Conservation (phyloP, 2,329 filamentous ascomycete species). For the Aspergillus viridinutans region DNA sequence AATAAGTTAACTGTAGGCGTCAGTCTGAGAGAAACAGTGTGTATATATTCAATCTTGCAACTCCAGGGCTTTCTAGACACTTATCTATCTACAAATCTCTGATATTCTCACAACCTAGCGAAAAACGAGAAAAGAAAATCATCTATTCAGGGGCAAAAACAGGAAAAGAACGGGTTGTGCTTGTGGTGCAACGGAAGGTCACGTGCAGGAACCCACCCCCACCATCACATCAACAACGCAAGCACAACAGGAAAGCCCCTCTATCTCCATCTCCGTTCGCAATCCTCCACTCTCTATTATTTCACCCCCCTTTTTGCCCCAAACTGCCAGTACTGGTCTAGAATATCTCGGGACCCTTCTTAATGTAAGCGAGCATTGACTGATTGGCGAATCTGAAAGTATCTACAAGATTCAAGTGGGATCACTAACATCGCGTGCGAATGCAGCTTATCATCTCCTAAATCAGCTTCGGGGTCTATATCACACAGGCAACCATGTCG, state of each 20-base stretch:
- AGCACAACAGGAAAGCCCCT: slow-evolving; percentile 32
- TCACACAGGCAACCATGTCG: slow-evolving; percentile 30
- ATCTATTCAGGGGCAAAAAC: slow-evolving; percentile 3
- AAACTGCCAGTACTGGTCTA: not conserved
- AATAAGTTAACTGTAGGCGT: not conserved
- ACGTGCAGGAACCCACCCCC: slow-evolving; percentile 20
- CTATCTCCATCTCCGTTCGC: slow-evolving; percentile 24
- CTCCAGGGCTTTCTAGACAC: not conserved
- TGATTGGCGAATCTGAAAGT: slow-evolving; percentile 1
- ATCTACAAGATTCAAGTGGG: not conserved
- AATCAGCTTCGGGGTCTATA: slow-evolving; percentile 16
- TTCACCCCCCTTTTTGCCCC: slow-evolving; percentile 8
- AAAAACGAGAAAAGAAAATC: not conserved
- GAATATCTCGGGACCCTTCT: not conserved
- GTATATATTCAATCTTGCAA: not conserved
- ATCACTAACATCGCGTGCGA: slow-evolving; percentile 29
- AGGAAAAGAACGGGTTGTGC: slow-evolving; percentile 13
- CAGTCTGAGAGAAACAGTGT: not conserved
- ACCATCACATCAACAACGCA: slow-evolving; percentile 24
- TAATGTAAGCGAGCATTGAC: slow-evolving; percentile 2
- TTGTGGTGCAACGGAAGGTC: slow-evolving; percentile 17
- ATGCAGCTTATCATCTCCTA: slow-evolving; percentile 21
- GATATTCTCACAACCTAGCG: not conserved
- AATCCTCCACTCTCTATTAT: slow-evolving; percentile 11
- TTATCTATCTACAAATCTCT: not conserved